phyloP scores from a whole-genome alignment of 2,329 filamentous ascomycete genomes.

The Podosphaera xanthii region DNA sequence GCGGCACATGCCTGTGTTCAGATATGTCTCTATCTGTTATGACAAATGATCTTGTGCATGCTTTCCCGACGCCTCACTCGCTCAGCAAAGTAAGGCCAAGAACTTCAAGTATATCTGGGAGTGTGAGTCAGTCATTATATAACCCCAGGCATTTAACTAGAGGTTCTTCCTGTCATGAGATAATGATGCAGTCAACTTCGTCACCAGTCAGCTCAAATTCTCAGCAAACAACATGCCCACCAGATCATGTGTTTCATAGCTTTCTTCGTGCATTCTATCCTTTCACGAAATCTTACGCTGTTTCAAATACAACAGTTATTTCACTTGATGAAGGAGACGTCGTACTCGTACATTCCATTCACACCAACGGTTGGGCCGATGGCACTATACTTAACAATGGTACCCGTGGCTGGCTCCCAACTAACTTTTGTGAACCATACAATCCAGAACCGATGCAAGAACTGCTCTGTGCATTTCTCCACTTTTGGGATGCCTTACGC shows the following conservation, averaged over 20 bases:
- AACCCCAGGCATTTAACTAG: not conserved
- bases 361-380: conserved; percentile 96
- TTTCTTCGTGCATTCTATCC: conserved; percentile 87
- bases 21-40: not conserved
- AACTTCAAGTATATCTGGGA: not conserved
- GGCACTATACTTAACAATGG: conserved; percentile 74
- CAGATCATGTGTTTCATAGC: conserved; percentile 62
- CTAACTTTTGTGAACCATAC: conserved; percentile 93
- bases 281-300: conserved; percentile 58
- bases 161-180: not conserved
- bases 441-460: conserved; percentile 71
- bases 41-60: not conserved
- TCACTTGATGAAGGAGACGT: conserved; percentile 79
- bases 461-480: conserved; percentile 63
- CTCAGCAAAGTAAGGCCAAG: not conserved
- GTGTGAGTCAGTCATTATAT: not conserved
- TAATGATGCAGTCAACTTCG: conserved; percentile 42
- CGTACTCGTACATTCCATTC: conserved; percentile 83
- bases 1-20: not conserved
- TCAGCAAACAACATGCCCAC: conserved; percentile 22
- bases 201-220: conserved; percentile 51
- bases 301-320: conserved; percentile 70
- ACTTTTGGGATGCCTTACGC: conserved; percentile 78
- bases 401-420: conserved; percentile 82
- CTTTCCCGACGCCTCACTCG: not conserved